Base-by-base conservation (phyloP, 225 moss, liverwort and hornwort genomes). In the Pseudisothecium myosuroides region DNA sequence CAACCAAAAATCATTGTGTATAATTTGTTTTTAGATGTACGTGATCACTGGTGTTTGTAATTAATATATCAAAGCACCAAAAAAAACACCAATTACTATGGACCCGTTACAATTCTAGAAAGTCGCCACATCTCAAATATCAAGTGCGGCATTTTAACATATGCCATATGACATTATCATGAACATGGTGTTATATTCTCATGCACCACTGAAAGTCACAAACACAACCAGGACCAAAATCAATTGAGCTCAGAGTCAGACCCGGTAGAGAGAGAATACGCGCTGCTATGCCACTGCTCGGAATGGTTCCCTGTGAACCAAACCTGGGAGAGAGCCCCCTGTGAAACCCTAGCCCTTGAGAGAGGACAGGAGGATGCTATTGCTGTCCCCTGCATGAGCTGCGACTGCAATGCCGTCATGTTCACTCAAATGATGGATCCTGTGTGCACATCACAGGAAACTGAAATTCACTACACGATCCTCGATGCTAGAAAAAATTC, bases 331-430 rank as follows among this genome's bases (percentile, higher is more conserved):
- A 67, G 71, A 88, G 89, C 81, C 65, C 90, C 91, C 71, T 91
- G 88, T 27, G 83, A 81, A 80, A 77, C 36, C 81, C 88, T 90
- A 82, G 84, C 27, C 86, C 52, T 90, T 60, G 90, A 64, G 75
- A 67, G 67, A 28, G 90, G 47, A 84, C 76, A 86, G 58, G 89
- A 77, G 88, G 84, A 84, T 14, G 89, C 90, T 69, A 90, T 17
- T 81, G 82, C 86, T 56, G 87, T 89, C 78, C 81, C 91, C 89
- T 66, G 78, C 67, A 56, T 72, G 73, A 93, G 88, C 89, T 89
- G 93, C 84, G 88, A 90, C 55, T 90, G 89, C 82, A 92, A 90
- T 78, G 93, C 83, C 76, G 89, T 43, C 95, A 95, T 95, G 81
- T 78, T 61, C 86, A 87, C 76, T 82, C 80, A 55, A 90, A 84